Evolutionary conservation across 2,329 filamentous ascomycete genomes (phyloP).

Genomic region (Scedosporium apiospermum): DNA sequence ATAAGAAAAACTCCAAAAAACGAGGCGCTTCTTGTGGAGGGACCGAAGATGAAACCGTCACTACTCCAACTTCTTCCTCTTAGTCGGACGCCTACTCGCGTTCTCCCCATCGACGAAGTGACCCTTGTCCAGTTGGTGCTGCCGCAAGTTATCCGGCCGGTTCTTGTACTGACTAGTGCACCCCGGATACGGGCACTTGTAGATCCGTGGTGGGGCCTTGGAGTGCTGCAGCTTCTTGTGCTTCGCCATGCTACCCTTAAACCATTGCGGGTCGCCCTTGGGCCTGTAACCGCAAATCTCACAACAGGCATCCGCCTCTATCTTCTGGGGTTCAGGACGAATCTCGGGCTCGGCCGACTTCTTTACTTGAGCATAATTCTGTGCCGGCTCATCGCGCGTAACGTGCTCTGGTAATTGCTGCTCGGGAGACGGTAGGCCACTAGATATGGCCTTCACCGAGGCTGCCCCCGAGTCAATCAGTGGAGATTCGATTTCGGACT

Average conservation of each 20-base stretch:
- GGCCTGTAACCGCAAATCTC: conserved; percentile 45
- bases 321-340: neutral
- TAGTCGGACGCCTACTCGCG: conserved; percentile 27
- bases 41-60: conserved; percentile 4
- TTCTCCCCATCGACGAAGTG: conserved; percentile 39
- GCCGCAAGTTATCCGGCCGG: conserved; percentile 43
- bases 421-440: neutral
- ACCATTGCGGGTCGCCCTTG: conserved; percentile 48
- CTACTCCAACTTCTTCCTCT: conserved; percentile 28
- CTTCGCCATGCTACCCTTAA: conserved; percentile 48
- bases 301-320: conserved; percentile 20
- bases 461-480: neutral
- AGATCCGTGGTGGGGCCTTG: conserved; percentile 37
- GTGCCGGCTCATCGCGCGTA: neutral
- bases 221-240: conserved; percentile 47
- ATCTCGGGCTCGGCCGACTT: neutral
- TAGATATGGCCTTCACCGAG: neutral
- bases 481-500: neutral
- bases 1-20: neutral
- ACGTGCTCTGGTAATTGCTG: neutral
- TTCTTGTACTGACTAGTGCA: conserved; percentile 48
- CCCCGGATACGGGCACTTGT: conserved; percentile 41
- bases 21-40: neutral
- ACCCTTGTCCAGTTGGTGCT: conserved; percentile 46
- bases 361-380: neutral